Evolutionary conservation across 805 yeast species (phyloP).

Genomic region (Saturnispora hagleri): DNA sequence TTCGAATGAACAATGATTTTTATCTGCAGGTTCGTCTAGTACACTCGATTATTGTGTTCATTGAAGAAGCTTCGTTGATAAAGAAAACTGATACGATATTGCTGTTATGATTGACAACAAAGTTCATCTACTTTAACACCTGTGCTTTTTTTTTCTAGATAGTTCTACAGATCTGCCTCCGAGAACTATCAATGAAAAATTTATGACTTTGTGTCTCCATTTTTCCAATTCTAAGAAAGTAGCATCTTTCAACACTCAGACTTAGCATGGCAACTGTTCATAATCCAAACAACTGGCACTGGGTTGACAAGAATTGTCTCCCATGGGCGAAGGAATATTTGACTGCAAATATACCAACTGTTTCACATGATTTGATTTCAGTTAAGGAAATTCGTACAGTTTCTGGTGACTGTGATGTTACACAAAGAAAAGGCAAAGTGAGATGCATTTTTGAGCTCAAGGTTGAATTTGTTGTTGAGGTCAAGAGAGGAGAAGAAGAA

Average conservation of each 20-base stretch:
- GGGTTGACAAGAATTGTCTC: constrained; percentile 97
- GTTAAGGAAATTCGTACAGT: constrained; percentile 34
- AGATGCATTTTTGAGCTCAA: constrained; percentile 65
- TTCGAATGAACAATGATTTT: background rate
- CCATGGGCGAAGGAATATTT: constrained; percentile 83
- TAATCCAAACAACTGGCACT: constrained; percentile 99
- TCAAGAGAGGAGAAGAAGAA: constrained; percentile 25
- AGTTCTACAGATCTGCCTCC: background rate
- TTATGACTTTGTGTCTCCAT: background rate
- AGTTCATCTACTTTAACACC: background rate
- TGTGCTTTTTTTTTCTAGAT: background rate
- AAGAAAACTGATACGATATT: background rate
- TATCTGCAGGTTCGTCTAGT: constrained; percentile 9
- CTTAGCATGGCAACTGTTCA: constrained; percentile 68
- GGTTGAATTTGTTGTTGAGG: constrained; percentile 38
- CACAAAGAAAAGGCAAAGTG: constrained; percentile 76
- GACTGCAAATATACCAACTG: constrained; percentile 44
- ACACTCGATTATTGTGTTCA: constrained; percentile 9
- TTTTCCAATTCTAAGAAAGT: background rate
- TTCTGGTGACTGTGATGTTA: constrained; percentile 72
- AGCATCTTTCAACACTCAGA: background rate
- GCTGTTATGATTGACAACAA: background rate
- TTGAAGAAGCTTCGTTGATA: background rate
- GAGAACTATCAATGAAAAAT: background rate
- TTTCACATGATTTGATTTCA: constrained; percentile 30